Evolutionary conservation across 176 grass and related monocot genomes (phyloP), one percentile per base, ranked within the genome.

Genomic region (Alopecurus myosuroides): DNA sequence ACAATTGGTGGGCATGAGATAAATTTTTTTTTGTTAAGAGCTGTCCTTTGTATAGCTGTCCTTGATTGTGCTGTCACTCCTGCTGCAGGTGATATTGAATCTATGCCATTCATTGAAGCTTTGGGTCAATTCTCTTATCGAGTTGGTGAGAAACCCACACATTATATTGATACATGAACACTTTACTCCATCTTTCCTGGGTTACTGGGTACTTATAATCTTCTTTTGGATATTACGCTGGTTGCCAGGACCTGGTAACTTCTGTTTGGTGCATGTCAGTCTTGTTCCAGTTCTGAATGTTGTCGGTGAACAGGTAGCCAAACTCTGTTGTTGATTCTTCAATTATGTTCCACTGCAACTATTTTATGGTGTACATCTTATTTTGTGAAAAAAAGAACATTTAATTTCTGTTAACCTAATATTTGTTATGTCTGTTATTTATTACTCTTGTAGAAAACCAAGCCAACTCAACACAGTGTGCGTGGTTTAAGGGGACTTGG

Each of bases 21-120:
- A 5, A 68, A 25, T 22, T 17, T 60, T 50, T 84, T 78, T 86
- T 77, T 10, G 69, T 82, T 63, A 29, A 84, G 80, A 76, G 13
- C 77, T 60, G 29, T 18, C 17, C 2, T 31, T 34, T 33, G 29
- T 19, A 17, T 79, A 84, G 85, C 48, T 86, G 41, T 77, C 20
- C 75, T 88, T 92, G 81, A 90, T 77, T 79, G 53, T 29, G 52
- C 28, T 88, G 23, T 85, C 25, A 76, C 69, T 76, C 67, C 63
- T 88, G 55, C 85, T 90, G 44, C 84, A 95, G 93, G 93, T 19
- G 93, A 95, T 67, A 90, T 95, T 36, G 93, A 95, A 86, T 95
- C 93, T 23, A 95, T 95, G 93, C 90, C 93, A 76, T 95, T 92
- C 70, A 92, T 95, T 28, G 93, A 95, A 87, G 93, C 93, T 71